Evolutionary conservation across 768 basidiomycete species (phyloP).

Genomic region (Serendipita vermifera): DNA sequence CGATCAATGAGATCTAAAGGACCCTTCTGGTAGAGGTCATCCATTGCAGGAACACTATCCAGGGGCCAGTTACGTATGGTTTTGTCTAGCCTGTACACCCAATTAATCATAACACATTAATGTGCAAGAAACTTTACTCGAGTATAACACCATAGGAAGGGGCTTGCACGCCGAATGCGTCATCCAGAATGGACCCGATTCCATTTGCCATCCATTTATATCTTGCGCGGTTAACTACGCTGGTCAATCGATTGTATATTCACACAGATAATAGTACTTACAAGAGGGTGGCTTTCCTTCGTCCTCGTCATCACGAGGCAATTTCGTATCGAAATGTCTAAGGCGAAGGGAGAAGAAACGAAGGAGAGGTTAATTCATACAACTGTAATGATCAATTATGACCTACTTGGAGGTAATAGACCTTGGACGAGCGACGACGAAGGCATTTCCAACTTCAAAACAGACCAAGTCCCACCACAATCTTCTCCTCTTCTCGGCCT

Average conservation of each 20-base stretch:
- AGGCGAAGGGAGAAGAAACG: too few species aligned
- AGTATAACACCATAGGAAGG: conserved; percentile 1
- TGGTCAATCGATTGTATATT: too few species aligned
- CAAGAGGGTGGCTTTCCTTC: background rate
- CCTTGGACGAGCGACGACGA: conserved; percentile 1
- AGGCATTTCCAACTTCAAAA: background rate
- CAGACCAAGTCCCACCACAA: conserved; percentile 7
- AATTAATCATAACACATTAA: too few species aligned
- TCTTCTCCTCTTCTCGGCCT: background rate
- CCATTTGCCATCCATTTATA: conserved; percentile 5
- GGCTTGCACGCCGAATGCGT: background rate
- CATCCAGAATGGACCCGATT: background rate
- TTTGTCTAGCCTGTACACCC: background rate
- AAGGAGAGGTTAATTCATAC: too few species aligned
- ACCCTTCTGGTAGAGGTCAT: background rate
- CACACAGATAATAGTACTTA: too few species aligned
- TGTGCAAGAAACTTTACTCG: background rate
- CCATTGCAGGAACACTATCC: conserved; percentile 1
- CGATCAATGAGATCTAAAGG: background rate
- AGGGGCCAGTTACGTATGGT: conserved; percentile 1
- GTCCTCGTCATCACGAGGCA: conserved; percentile 3
- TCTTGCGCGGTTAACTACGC: background rate
- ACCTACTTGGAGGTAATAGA: background rate
- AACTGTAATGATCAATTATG: too few species aligned
- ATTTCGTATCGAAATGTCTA: background rate